Percentiles rank a stretch among this genome's conserved stretches.
phyloP scores from a whole-genome alignment of 2,329 filamentous ascomycete species.

The Scleromitrula shiraiana region DNA sequence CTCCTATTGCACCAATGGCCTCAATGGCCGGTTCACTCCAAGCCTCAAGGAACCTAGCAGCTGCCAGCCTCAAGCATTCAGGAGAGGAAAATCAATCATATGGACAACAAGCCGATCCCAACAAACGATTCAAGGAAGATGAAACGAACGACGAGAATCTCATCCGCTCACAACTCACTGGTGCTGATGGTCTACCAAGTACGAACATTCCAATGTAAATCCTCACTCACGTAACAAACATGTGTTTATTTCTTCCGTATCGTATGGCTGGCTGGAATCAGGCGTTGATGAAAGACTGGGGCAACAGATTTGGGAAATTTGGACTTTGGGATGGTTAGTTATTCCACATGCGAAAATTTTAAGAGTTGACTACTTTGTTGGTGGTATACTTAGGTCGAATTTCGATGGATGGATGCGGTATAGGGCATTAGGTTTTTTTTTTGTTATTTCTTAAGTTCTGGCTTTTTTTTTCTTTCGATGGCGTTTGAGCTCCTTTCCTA shows the following conservation, averaged over 20 bases:
- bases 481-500: too few relatives aligned
- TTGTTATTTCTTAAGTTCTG: too few relatives aligned
- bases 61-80: constrained; percentile 27
- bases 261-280: background rate
- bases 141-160: constrained; percentile 46
- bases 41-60: constrained; percentile 30
- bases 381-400: too few relatives aligned
- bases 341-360: too few relatives aligned
- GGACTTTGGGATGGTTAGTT: background rate
- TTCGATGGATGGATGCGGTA: too few relatives aligned
- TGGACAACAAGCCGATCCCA: constrained; percentile 13
- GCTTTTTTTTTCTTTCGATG: too few relatives aligned
- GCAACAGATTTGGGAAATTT: too few relatives aligned
- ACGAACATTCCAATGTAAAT: constrained; percentile 19
- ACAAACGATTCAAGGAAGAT: constrained; percentile 32
- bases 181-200: constrained; percentile 23
- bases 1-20: constrained; percentile 29
- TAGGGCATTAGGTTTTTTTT: too few relatives aligned
- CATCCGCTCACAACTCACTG: constrained; percentile 42
- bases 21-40: constrained; percentile 30
- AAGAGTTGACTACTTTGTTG: too few relatives aligned
- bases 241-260: constrained; percentile 4
- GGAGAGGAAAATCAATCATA: constrained; percentile 18
- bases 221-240: background rate
- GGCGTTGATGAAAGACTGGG: constrained; percentile 6